Base-by-base conservation (phyloP, 768 basidiomycete species). In the Rhizopogon vinicolor region DNA sequence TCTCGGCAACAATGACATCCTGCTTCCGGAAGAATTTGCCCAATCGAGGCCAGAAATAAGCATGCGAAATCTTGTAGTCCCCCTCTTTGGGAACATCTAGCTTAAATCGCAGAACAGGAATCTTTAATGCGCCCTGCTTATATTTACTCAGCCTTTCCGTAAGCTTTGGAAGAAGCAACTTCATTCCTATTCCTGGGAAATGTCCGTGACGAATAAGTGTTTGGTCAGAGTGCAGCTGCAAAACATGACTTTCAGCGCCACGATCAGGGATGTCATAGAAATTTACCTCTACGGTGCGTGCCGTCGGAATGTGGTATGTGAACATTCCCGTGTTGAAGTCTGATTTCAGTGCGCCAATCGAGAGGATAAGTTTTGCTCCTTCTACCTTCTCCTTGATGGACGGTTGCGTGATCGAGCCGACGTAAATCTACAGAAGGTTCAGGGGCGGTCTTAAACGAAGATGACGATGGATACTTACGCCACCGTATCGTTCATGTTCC, bases 301-400 rank as follows among this genome's bases (percentile, higher is more conserved):
- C 67, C 0, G 75, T 75, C 5, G 86, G 83, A 44, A 87, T 84
- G 49, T 79, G 81, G 63, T 89, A 91, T 0, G 87, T 87, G 70
- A 92, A 93, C 68, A 87, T 88, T 33, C 91, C 93, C 1, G 89
- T 91, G 69, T 95, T 95, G 75, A 91, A 93, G 68, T 95, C 92
- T 44, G 80, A 84, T 65, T 81, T 82, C 49, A 91, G 72, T 1
- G 74, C 56, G 4, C 91, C 90, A 55, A 95, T 74, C 12, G 87
- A 88, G 12, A 95, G 64, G 50, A 91, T 83, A 42, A 94, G 74
- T 60, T 86, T 88, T 4, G 91, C 84, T 2, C 66, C 74, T 69
- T 95, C 92, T 29, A 94, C 83, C 57, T 77, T 82, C 52, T 84
- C 80, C 68, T 84, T 87, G 60, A 92, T 74, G 25, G 74, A 78